Base-by-base conservation (phyloP, 148 eudicot genomes). In the Nepenthes mirabilis region DNA sequence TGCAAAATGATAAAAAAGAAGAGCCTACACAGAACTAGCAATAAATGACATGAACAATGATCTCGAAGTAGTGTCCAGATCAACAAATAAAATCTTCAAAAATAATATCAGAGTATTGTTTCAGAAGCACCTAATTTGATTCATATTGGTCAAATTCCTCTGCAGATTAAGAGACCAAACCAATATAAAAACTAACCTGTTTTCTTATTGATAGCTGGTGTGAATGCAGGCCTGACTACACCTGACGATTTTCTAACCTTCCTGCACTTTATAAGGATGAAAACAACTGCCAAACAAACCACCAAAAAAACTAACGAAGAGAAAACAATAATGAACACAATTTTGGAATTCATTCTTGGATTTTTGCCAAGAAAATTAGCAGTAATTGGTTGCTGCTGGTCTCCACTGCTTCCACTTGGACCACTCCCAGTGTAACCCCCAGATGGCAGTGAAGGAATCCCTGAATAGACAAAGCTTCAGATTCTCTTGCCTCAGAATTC, bases 161-260 rank as follows among this genome's bases (percentile, higher is more conserved):
- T 34, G 43, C n/a, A 57, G 33, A 2, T n/a, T 14, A 68, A 36
- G 48, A 50, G 34, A 62, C 49, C 12, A n/a, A 43, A 36, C 35
- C 32, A 56, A 68, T 10, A 33, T 11, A 36, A 65, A 57, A 45
- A 58, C 65, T 78, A 23, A 89, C 99, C 97, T 63, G 82, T 69
- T 78, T 73, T 84, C 79, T 81, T 94, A 60, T 82, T 74, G 43
- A 64, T 69, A 34, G 99, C 76, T 60, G 93, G 74, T 57, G 82
- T 57, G 67, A 81, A 76, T 37, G 74, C 76, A 66, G 95, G 84
- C 59, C 97, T 91, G 55, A 80, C 85, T 60, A 87, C 91, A 70
- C 64, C 82, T 60, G 82, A 79, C 58, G 81, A 79, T 71, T 82
- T 80, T 58, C 83, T 72, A 58, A 70, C 72, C 69, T 73, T 84